Conservation (phyloP, 805 yeast genomes). For the Metschnikowia shivogae region DNA sequence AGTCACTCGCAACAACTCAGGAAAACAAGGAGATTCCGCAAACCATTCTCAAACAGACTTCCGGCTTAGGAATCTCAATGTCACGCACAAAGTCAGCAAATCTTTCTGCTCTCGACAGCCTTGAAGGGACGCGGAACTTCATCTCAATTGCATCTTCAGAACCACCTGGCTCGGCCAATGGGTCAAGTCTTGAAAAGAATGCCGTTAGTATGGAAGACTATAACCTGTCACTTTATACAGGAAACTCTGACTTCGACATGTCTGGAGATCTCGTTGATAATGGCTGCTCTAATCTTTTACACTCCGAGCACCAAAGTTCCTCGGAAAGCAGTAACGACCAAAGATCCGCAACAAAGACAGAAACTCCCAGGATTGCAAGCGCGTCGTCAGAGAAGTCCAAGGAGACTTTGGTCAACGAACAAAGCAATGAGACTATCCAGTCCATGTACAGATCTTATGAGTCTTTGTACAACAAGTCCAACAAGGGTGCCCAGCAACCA, state of each 20-base stretch:
- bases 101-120: neutral
- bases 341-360: neutral
- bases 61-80: slow-evolving; percentile 23
- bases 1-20: slow-evolving; percentile 9
- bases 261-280: slow-evolving; percentile 8
- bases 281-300: slow-evolving; percentile 2
- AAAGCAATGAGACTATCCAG: slow-evolving; percentile 18
- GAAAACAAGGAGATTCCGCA: slow-evolving; percentile 21
- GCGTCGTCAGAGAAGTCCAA: slow-evolving; percentile 16
- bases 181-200: slow-evolving; percentile 21
- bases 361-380: slow-evolving; percentile 2
- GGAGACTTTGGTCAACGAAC: slow-evolving; percentile 23
- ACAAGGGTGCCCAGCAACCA: slow-evolving; percentile 1
- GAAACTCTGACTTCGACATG: slow-evolving; percentile 16
- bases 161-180: slow-evolving; percentile 17
- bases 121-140: slow-evolving; percentile 12
- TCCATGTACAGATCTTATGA: slow-evolving; percentile 27
- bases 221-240: slow-evolving; percentile 19
- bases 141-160: slow-evolving; percentile 20
- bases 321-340: neutral
- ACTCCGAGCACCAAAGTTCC: neutral
- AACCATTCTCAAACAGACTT: slow-evolving; percentile 22
- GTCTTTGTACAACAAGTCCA: slow-evolving; percentile 10
- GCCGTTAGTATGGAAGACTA: slow-evolving; percentile 21
- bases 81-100: slow-evolving; percentile 1